Evolutionary conservation across 257 asterid species (phyloP).

Genomic region (Jasminum sambac): DNA sequence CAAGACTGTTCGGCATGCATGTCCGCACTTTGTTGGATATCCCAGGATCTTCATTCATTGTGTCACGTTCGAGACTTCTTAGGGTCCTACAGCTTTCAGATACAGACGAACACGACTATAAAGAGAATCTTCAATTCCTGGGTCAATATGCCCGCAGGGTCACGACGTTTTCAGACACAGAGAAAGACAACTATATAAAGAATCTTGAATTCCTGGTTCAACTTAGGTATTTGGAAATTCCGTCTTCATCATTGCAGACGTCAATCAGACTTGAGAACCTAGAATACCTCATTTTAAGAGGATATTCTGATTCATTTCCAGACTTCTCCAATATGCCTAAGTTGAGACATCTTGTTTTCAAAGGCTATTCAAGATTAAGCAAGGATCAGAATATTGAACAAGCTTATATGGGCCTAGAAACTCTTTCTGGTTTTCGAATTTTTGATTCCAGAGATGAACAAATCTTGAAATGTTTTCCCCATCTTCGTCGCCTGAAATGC

Average conservation of each 20-base stretch:
- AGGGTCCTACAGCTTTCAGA: slow-evolving; percentile 4
- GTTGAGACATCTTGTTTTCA: slow-evolving; percentile 5
- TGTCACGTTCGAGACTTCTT: slow-evolving; percentile 2
- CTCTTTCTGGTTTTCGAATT: neutral
- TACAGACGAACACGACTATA: too few relatives aligned
- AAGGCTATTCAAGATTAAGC: neutral
- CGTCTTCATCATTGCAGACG: neutral
- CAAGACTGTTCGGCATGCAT: neutral
- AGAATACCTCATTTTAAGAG: neutral
- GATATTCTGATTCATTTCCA: neutral
- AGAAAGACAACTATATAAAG: neutral
- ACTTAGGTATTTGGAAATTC: slow-evolving; percentile 19
- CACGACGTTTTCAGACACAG: too few relatives aligned
- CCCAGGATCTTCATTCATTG: neutral
- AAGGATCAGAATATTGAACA: neutral
- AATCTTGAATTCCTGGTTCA: neutral
- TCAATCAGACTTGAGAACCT: slow-evolving; percentile 1
- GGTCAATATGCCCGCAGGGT: too few relatives aligned
- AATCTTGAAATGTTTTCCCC: neutral
- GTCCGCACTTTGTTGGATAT: neutral
- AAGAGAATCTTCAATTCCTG: too few relatives aligned
- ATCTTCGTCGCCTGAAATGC: slow-evolving; percentile 9
- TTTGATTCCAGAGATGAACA: neutral
- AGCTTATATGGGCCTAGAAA: neutral
- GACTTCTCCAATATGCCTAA: neutral